Percentiles rank a stretch among this genome's conserved stretches.
Evolutionary conservation across 305 asterid genomes (phyloP).

Genomic region (Rubia peregrina): DNA sequence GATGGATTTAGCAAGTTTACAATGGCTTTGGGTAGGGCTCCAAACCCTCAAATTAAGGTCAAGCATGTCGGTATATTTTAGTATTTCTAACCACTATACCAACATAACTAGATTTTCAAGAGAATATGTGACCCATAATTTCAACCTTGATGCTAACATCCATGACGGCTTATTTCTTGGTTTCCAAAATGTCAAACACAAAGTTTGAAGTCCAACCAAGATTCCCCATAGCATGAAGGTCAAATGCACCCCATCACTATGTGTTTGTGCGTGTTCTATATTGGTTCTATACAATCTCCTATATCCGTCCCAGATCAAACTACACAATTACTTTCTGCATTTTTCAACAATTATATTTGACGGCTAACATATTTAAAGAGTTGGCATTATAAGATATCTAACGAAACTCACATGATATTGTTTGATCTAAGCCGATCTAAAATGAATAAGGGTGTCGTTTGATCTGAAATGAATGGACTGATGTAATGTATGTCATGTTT

Average conservation of each 20-base stretch:
- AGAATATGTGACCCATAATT: conserved; percentile 6
- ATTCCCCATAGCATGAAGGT: conserved; percentile 24
- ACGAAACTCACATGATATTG: no score
- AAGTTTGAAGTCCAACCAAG: conserved; percentile 28
- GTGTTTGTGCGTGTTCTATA: no score
- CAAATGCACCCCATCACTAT: conserved; percentile 16
- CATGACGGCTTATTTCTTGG: conserved; percentile 3
- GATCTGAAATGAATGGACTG: not conserved
- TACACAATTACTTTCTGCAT: no score
- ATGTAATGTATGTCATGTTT: not conserved
- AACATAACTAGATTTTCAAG: conserved; percentile 3
- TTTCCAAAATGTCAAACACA: conserved; percentile 30
- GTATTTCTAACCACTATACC: not conserved
- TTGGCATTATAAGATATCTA: no score
- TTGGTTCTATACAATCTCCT: no score
- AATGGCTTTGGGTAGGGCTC: not conserved
- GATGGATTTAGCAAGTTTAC: not conserved
- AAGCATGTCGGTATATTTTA: not conserved
- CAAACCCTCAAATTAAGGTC: not conserved
- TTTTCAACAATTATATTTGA: no score
- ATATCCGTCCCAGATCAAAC: no score
- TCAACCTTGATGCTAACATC: conserved; percentile 18
- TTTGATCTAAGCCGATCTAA: no score
- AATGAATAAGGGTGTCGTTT: not conserved
- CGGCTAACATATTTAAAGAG: no score